Conservation (phyloP, 192 early-diverging fungal genomes). For the Coemansia pectinata region DNA sequence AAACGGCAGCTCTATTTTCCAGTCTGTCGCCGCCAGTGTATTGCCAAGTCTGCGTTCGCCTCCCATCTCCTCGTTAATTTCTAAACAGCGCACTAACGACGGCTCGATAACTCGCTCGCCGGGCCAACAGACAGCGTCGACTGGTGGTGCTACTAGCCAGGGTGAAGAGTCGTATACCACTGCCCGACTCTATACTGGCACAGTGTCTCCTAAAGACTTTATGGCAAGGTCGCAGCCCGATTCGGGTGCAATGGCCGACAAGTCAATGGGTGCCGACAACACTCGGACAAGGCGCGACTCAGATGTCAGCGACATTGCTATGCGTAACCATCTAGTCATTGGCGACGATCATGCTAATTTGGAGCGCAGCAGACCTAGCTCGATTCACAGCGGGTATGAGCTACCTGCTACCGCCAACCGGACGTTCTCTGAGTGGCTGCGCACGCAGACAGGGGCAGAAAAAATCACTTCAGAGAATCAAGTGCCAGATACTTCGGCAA, state of each 20-base stretch:
- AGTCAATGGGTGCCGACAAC: background rate
- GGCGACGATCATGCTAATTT: background rate
- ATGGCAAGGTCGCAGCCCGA: background rate
- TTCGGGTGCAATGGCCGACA: too few relatives aligned
- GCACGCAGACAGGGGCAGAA: constrained; percentile 8
- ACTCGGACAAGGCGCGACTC: constrained; percentile 10
- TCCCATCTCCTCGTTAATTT: background rate
- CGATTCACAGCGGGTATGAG: constrained; percentile 3
- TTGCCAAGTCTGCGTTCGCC: background rate
- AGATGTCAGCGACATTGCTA: constrained; percentile 51
- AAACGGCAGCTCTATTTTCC: background rate
- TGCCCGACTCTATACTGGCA: constrained; percentile 18
- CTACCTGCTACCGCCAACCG: background rate
- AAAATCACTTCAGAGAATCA: background rate
- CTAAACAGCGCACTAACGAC: background rate
- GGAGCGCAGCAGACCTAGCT: background rate
- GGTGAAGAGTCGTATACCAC: constrained; percentile 29
- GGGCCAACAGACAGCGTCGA: background rate
- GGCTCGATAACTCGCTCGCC: background rate
- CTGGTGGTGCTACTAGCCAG: constrained; percentile 7
- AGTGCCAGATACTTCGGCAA: background rate
- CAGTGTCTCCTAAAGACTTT: constrained; percentile 9
- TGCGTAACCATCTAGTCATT: constrained; percentile 34
- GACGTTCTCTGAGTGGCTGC: constrained; percentile 28
- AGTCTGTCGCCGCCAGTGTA: background rate